Percentiles rank a stretch among this genome's conserved stretches.
These are phyloP conservation scores for Sindora glabra DNA, from an alignment of 306 rosid species.

Conservation along the genomic window DNA sequence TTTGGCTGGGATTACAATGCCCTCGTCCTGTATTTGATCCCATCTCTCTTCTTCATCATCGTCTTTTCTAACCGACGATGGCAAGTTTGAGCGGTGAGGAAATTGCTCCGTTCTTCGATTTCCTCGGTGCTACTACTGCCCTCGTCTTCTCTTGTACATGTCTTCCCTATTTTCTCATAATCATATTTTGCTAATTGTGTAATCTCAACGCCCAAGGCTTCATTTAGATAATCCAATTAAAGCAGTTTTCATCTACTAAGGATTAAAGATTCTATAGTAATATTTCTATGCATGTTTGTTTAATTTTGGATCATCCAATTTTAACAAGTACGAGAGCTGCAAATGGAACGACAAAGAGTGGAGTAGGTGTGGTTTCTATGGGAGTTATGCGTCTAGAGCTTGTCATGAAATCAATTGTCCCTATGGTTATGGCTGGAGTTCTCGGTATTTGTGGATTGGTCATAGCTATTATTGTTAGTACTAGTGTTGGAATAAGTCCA, in stretches of 20 bases:
- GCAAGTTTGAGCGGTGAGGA: conserved; percentile 48
- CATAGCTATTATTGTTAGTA: conserved; percentile 42
- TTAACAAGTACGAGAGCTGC: conserved; percentile 45
- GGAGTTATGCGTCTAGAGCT: conserved; percentile 51
- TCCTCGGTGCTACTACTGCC: conserved; percentile 52
- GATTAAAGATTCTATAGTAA: too few species aligned
- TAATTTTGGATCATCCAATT: neutral
- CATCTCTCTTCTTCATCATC: too few species aligned
- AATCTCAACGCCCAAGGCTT: too few species aligned
- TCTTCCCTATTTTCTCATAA: neutral
- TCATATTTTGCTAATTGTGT: neutral
- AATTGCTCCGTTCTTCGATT: conserved; percentile 61
- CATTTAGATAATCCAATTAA: neutral
- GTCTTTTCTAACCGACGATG: neutral
- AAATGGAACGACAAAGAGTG: conserved; percentile 47
- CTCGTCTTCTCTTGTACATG: conserved; percentile 55
- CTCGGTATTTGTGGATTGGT: conserved; percentile 42
- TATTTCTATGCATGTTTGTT: too few species aligned
- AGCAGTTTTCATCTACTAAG: neutral
- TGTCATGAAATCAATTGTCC: conserved; percentile 48
- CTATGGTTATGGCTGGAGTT: conserved; percentile 51
- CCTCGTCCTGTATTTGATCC: too few species aligned
- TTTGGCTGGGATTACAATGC: too few species aligned
- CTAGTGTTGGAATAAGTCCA: conserved; percentile 44
- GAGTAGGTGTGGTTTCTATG: conserved; percentile 49